phyloP scores from a whole-genome alignment of 1,284 basidiomycete genomes.

The Malassezia vespertilionis region DNA sequence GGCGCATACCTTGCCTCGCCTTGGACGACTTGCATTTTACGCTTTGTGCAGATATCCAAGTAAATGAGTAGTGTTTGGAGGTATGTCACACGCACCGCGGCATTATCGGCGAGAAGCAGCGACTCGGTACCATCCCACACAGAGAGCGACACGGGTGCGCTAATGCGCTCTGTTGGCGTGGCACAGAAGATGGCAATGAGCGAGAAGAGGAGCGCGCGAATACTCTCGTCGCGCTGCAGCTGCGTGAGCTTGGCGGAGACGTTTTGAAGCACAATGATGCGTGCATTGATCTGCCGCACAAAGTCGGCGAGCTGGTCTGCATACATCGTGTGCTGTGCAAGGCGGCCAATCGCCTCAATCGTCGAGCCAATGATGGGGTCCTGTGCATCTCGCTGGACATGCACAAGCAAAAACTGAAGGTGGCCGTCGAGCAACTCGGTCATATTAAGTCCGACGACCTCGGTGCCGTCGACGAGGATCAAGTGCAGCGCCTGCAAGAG shows the following conservation, averaged over 20 bases:
- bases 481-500: constrained; percentile 13
- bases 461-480: constrained; percentile 63
- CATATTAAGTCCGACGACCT: constrained; percentile 78
- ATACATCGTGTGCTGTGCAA: constrained; percentile 84
- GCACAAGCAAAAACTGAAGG: constrained; percentile 61
- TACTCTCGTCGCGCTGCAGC: constrained; percentile 56
- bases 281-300: constrained; percentile 67
- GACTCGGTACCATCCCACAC: constrained; percentile 8
- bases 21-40: not conserved
- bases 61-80: constrained; percentile 10
- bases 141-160: constrained; percentile 11
- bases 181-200: constrained; percentile 60
- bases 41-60: constrained; percentile 17
- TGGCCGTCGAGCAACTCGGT: constrained; percentile 63
- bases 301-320: constrained; percentile 92
- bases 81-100: constrained; percentile 10
- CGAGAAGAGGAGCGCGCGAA: constrained; percentile 63
- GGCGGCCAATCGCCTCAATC: constrained; percentile 68
- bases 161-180: constrained; percentile 20
- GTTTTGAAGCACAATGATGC: constrained; percentile 61
- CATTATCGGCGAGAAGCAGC: constrained; percentile 6
- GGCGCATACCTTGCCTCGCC: not conserved
- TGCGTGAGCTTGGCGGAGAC: constrained; percentile 52
- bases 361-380: constrained; percentile 63
- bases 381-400: constrained; percentile 51